Base-by-base conservation (phyloP, 495 filamentous ascomycete species). In the Xylaria nigripes region DNA sequence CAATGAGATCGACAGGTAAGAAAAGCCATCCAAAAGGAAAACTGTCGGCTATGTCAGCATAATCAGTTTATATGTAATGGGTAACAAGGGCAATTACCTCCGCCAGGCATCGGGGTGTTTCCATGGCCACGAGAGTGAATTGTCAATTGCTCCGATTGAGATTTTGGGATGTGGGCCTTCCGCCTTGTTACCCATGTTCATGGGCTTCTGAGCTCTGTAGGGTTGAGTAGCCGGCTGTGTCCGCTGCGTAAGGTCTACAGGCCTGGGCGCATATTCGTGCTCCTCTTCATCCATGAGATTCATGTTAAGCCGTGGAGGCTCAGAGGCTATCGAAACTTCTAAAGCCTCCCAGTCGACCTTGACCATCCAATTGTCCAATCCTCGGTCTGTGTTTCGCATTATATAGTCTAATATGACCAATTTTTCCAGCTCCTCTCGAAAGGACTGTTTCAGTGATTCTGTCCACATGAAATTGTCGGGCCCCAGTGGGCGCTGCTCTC, bases 331-430 rank as follows among this genome's bases (percentile, higher is more conserved):
- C 9, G 86, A 87, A 12, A 90, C 92, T 63, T 87, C 77, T 61
- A 93, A 80, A 21, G 78, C 84, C 44, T 86, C 77, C 80, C 81
- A 88, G 65, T 97, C 90, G 22, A 99, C 87, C 63, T 86, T 92
- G 60, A 99, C 89, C 93, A 99, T 99, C 93, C 93, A 99, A 56
- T 99, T 99, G 68, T 99, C 93, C 55, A 96, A 73, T 10, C 93
- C 93, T 70, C 93, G 80, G 67, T 99, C 93, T 3, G 93, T 99
- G 64, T 99, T 99, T 21, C 93, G 83, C 93, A 99, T 99, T 47
- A 99, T 95, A 61, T 99, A 99, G 70, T 99, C 93, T 62, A 99
- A 66, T 61, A 99, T 94, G 12, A 99, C 93, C 10, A 99, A 76
- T 70, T 97, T 99, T 70, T 99, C 93, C 32, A 99, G 75, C 70